A percentile compares a stretch with the other conserved stretches of the same genome.
Conservation (phyloP, 169 alveolate species). For the Besnoitia besnoiti region DNA sequence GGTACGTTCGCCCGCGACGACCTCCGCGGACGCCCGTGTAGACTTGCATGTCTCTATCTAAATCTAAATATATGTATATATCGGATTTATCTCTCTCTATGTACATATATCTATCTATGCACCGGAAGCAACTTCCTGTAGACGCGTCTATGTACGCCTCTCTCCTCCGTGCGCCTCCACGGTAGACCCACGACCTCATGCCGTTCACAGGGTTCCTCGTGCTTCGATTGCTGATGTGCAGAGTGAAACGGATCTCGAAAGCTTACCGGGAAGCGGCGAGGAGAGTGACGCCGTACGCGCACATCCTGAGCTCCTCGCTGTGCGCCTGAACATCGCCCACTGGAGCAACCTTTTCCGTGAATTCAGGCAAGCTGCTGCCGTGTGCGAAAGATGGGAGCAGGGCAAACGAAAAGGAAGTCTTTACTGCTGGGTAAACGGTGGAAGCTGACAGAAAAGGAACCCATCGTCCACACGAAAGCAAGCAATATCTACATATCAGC, state of each 20-base stretch:
- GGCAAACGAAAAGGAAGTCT: no score
- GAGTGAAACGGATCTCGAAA: neutral
- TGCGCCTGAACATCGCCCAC: slow-evolving; percentile 6
- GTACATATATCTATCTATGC: neutral
- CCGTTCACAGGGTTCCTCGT: no score
- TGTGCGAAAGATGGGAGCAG: neutral
- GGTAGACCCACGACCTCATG: neutral
- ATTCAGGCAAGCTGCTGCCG: neutral
- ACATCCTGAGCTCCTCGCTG: neutral
- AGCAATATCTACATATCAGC: no score
- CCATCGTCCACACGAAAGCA: no score
- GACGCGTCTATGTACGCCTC: no score
- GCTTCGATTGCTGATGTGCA: neutral
- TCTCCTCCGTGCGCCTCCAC: neutral
- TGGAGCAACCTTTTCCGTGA: neutral
- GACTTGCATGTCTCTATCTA: neutral
- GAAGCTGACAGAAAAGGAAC: no score
- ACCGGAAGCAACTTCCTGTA: neutral
- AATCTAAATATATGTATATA: neutral
- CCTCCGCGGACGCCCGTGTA: no score
- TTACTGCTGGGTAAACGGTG: no score
- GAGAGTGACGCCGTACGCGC: neutral
- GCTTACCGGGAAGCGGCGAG: neutral
- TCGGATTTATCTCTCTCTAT: neutral
- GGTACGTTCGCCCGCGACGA: neutral